Conservation (phyloP, 176 grass and related monocot species). For the Oryza meyeriana region DNA sequence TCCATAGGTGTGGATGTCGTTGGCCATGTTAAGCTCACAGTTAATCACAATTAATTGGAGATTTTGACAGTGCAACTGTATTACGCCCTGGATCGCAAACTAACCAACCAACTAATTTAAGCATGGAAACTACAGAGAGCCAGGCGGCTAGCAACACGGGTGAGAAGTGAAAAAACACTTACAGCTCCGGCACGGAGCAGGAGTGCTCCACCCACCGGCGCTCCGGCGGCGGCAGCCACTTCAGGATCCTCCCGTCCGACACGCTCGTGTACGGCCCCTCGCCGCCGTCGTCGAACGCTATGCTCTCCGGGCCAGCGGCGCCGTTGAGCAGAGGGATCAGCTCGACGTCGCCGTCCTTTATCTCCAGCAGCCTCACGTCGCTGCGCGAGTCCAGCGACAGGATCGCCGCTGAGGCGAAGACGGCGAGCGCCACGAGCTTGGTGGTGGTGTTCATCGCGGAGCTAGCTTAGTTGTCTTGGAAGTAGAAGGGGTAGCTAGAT, state of each 20-base stretch:
- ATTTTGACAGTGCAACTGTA: background rate
- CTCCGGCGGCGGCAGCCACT: constrained; percentile 32
- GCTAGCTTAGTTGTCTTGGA: background rate
- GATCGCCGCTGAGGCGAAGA: background rate
- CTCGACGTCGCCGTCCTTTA: background rate
- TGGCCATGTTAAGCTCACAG: background rate
- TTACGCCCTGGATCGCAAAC: background rate
- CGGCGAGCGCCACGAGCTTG: background rate
- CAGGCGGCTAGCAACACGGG: background rate
- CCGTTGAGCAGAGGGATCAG: constrained; percentile 14
- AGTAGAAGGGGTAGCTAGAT: background rate
- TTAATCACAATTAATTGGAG: background rate
- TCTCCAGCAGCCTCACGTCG: constrained; percentile 12
- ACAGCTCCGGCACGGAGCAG: constrained; percentile 40
- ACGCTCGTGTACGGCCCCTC: constrained; percentile 52
- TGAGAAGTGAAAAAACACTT: constrained; percentile 11
- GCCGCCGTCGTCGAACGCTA: constrained; percentile 36
- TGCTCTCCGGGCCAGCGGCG: constrained; percentile 50
- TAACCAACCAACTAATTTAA: background rate
- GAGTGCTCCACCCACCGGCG: constrained; percentile 46
- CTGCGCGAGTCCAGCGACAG: constrained; percentile 24
- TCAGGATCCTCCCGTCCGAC: constrained; percentile 59
- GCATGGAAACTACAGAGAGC: background rate
- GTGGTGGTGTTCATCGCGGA: background rate
- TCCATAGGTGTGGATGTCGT: background rate